These are phyloP conservation scores for Chaetoscypha palmicola DNA, from an alignment of 2,329 filamentous ascomycete genomes.

Conservation along the genomic window DNA sequence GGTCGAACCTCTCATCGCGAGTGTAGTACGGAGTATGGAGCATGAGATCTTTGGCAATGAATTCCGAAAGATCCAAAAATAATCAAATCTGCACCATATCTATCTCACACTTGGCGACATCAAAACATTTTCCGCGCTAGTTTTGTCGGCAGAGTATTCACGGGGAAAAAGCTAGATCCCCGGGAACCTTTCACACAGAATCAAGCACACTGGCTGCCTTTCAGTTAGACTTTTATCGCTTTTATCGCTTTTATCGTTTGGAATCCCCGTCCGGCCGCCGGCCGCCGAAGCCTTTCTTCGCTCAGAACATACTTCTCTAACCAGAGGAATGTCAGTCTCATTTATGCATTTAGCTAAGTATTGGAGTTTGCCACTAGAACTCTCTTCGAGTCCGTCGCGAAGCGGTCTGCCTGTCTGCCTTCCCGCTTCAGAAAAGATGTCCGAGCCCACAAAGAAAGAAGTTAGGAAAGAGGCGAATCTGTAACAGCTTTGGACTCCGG, in stretches of 20 bases:
- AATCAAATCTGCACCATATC: background rate
- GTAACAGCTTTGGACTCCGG: background rate
- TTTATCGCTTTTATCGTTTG: background rate
- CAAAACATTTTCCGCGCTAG: too few species aligned
- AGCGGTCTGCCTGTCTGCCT: background rate
- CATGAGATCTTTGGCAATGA: background rate
- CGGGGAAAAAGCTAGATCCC: too few species aligned
- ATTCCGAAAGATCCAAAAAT: background rate
- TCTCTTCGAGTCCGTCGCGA: background rate
- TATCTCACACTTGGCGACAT: too few species aligned
- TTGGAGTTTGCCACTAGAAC: background rate
- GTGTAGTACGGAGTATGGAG: too few species aligned
- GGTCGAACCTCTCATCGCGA: too few species aligned
- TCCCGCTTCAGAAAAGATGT: background rate
- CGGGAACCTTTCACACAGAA: background rate
- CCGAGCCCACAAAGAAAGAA: background rate
- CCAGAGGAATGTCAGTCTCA: background rate
- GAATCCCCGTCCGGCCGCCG: background rate
- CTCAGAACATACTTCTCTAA: background rate
- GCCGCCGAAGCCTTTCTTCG: background rate
- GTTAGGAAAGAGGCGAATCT: background rate
- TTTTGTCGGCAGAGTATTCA: too few species aligned
- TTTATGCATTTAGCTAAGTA: background rate
- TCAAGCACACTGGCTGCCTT: background rate
- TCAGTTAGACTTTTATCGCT: background rate